These are phyloP conservation scores for Eucalyptus virginea DNA, from an alignment of 345 rosid species.

Conservation along the genomic window DNA sequence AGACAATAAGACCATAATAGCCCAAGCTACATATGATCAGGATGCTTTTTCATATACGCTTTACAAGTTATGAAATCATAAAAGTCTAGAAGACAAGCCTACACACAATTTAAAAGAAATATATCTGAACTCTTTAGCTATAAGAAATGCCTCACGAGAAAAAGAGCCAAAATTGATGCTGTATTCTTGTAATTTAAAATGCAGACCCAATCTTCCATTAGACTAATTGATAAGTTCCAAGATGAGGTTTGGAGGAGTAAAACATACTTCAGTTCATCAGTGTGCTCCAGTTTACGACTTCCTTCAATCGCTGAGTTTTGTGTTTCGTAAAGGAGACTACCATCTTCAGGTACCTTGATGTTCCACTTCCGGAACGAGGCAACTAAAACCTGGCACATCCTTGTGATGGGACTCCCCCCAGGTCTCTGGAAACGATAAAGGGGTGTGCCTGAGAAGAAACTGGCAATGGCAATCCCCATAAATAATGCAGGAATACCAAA, in stretches of 20 bases:
- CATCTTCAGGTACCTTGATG: conserved; percentile 45
- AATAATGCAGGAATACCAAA: conserved; percentile 88
- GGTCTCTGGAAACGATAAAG: conserved; percentile 86
- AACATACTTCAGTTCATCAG: conserved; percentile 46
- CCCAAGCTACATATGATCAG: neutral
- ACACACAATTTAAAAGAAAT: neutral
- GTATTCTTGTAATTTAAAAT: neutral
- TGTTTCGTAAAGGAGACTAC: conserved; percentile 58
- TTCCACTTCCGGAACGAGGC: conserved; percentile 62
- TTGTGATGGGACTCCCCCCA: conserved; percentile 84
- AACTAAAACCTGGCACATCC: conserved; percentile 76
- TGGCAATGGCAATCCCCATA: conserved; percentile 73
- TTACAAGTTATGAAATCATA: neutral
- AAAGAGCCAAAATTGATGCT: neutral
- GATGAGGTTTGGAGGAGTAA: neutral
- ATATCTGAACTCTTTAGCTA: no score
- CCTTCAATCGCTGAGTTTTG: conserved; percentile 59
- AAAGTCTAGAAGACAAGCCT: neutral
- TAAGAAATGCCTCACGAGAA: neutral
- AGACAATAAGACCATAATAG: neutral
- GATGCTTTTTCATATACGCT: neutral
- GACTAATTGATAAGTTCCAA: neutral
- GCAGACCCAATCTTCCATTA: neutral
- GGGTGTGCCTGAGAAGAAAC: conserved; percentile 85
- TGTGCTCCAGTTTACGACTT: conserved; percentile 71